Evolutionary conservation across 805 yeast species (phyloP).

Genomic region (Saccharomycopsis sp.): DNA sequence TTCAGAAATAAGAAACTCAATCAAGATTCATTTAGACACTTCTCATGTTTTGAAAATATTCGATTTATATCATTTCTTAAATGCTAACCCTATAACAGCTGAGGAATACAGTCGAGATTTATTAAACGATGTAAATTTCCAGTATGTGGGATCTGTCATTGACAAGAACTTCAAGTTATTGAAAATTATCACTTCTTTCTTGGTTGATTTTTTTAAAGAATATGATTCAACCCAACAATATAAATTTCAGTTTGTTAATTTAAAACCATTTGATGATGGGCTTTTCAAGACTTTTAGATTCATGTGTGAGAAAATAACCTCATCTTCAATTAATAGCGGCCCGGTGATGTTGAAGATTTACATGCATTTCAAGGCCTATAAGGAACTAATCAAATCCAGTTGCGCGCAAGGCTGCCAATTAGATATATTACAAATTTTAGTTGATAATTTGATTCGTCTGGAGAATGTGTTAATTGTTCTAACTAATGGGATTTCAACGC

Average conservation of each 20-base stretch:
- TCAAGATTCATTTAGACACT: too few species aligned
- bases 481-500: neutral
- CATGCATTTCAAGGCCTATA: neutral
- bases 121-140: too few species aligned
- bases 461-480: neutral
- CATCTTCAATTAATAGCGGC: too few species aligned
- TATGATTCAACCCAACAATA: neutral
- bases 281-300: neutral
- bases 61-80: neutral
- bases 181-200: neutral
- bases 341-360: neutral
- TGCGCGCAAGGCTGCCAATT: too few species aligned
- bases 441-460: neutral
- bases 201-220: neutral
- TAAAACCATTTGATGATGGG: neutral
- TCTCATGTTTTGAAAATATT: neutral
- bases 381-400: neutral
- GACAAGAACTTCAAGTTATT: constrained; percentile 6
- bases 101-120: constrained; percentile 1
- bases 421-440: neutral
- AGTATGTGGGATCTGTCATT: constrained; percentile 4
- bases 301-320: neutral
- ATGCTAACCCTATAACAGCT: neutral
- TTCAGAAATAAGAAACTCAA: too few species aligned
- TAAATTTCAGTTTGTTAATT: neutral